These are phyloP conservation scores for Monosporascus sp. DNA, from an alignment of 2,329 filamentous ascomycete species.

Conservation along the genomic window DNA sequence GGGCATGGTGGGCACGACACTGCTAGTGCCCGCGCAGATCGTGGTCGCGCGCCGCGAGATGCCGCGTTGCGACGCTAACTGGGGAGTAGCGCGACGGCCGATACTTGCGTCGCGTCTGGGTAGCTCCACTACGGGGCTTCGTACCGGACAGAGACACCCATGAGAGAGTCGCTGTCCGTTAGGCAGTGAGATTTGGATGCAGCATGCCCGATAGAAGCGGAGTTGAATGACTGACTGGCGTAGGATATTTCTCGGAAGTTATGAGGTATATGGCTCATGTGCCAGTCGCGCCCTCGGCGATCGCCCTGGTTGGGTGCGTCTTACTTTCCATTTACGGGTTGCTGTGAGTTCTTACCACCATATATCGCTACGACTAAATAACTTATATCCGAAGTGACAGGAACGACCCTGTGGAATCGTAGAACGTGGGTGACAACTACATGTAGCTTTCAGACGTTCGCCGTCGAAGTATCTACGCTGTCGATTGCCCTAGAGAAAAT, in stretches of 20 bases:
- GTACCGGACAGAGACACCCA: conserved; percentile 35
- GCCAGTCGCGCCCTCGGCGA: conserved; percentile 16
- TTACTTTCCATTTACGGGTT: conserved; percentile 19
- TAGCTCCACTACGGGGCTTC: conserved; percentile 38
- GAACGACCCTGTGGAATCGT: conserved; percentile 12
- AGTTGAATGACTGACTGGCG: neutral
- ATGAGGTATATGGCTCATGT: conserved; percentile 23
- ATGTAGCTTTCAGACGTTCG: too few relatives aligned
- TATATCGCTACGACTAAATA: neutral
- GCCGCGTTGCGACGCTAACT: conserved; percentile 33
- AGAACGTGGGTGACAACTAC: too few relatives aligned
- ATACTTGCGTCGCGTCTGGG: conserved; percentile 32
- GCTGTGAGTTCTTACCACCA: conserved; percentile 7
- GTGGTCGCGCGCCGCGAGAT: conserved; percentile 39
- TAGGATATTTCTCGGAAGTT: conserved; percentile 19
- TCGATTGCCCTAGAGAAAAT: too few relatives aligned
- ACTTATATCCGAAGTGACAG: conserved; percentile 4
- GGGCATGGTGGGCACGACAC: conserved; percentile 38
- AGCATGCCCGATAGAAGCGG: neutral
- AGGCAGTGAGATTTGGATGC: conserved; percentile 25
- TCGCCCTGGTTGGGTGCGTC: conserved; percentile 13
- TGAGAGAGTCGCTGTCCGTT: conserved; percentile 36
- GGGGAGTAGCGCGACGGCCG: conserved; percentile 23
- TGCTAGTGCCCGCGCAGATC: conserved; percentile 40
- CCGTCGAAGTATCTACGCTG: too few relatives aligned